phyloP scores from a whole-genome alignment of 495 filamentous ascomycete genomes.

The Penicillium robsamsonii region DNA sequence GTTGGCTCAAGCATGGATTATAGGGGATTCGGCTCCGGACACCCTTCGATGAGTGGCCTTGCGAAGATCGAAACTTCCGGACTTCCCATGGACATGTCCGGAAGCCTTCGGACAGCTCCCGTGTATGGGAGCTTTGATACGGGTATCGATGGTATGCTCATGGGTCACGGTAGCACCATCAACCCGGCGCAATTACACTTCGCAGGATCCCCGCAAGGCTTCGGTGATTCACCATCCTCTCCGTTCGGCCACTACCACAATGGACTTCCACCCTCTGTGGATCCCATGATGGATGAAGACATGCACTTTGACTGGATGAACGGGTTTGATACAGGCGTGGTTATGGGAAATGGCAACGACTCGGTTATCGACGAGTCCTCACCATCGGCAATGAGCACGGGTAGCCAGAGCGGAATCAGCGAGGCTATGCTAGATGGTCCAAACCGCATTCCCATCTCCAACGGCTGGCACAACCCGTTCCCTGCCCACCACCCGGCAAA shows the following conservation, averaged over 20 bases:
- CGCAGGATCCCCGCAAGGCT: conserved; percentile 73
- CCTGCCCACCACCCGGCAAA: conserved; percentile 59
- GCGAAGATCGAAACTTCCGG: conserved; percentile 81
- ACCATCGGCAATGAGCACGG: conserved; percentile 89
- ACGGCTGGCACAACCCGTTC: conserved; percentile 64
- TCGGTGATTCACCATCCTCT: conserved; percentile 64
- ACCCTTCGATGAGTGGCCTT: conserved; percentile 57
- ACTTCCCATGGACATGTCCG: conserved; percentile 59
- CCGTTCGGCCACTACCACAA: conserved; percentile 67
- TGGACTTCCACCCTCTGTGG: conserved; percentile 50
- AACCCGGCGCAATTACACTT: conserved; percentile 97
- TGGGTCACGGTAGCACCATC: conserved; percentile 78
- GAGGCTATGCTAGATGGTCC: conserved; percentile 89
- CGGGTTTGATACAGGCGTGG: conserved; percentile 74
- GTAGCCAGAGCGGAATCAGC: conserved; percentile 86
- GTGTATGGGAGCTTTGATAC: conserved; percentile 65
- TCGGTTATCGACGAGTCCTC: conserved; percentile 88
- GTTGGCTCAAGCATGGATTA: conserved; percentile 62
- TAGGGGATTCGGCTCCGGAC: conserved; percentile 67
- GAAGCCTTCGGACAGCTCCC: conserved; percentile 76
- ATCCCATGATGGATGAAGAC: conserved; percentile 66
- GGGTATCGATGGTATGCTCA: conserved; percentile 72
- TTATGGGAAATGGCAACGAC: conserved; percentile 66
- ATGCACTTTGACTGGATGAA: conserved; percentile 82
- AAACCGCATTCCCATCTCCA: conserved; percentile 56